Percentiles rank a stretch among this genome's conserved stretches.
Conservation (phyloP, 2,329 filamentous ascomycete genomes). For the Botrytis fragariae region DNA sequence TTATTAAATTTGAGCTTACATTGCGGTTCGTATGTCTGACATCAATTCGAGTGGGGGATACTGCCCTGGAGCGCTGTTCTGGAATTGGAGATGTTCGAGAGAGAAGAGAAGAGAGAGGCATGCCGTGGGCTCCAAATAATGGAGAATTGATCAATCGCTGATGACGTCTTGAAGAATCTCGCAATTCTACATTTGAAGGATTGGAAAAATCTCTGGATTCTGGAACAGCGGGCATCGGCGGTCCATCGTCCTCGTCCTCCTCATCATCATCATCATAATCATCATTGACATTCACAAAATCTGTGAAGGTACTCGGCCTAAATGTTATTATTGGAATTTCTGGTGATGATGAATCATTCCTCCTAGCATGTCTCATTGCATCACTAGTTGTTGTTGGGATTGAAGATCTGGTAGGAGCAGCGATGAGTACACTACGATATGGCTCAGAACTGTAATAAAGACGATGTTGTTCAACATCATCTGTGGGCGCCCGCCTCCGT, state of each 20-base stretch:
- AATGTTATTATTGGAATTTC: constrained; percentile 23
- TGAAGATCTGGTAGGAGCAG: background rate
- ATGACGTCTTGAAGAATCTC: constrained; percentile 28
- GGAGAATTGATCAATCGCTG: constrained; percentile 11
- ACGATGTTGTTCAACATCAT: background rate
- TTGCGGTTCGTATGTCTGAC: background rate
- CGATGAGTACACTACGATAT: background rate
- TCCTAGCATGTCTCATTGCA: background rate
- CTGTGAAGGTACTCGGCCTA: constrained; percentile 22
- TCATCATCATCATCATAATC: background rate
- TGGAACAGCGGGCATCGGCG: constrained; percentile 35
- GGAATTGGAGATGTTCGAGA: constrained; percentile 10
- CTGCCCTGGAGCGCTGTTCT: background rate
- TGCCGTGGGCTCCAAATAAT: constrained; percentile 32
- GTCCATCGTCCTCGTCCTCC: constrained; percentile 27
- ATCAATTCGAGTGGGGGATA: constrained; percentile 15
- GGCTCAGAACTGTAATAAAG: background rate
- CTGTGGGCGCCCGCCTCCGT: background rate
- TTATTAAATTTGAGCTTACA: background rate
- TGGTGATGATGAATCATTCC: background rate
- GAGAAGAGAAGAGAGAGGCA: constrained; percentile 27
- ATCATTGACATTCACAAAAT: background rate
- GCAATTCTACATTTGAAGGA: constrained; percentile 17
- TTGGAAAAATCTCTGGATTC: constrained; percentile 29
- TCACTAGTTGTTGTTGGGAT: background rate